Base-by-base conservation (phyloP, 192 early-diverging fungal genomes). In the Coemansia sp. region DNA sequence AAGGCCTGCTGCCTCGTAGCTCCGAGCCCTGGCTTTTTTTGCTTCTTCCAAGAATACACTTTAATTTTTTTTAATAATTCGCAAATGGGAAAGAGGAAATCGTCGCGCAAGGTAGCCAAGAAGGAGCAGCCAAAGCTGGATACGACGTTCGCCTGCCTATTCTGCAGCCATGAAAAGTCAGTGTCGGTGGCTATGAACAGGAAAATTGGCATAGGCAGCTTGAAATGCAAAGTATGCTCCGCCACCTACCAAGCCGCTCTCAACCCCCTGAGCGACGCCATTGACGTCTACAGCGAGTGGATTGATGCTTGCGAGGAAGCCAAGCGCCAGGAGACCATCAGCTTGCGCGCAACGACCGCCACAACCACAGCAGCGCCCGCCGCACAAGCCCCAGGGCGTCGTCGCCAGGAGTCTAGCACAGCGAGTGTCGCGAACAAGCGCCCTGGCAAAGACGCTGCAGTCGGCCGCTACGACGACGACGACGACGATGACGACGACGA, bases 241-340 rank as follows among this genome's bases (percentile, higher is more conserved):
- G 89, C 90, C 6, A 73, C 76, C 45, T 95, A 85, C 74, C 88
- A 93, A 61, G 84, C 89, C 12, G 75, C 79, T 6, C 89, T 93
- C 61, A 91, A 86, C 66, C 60, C 66, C 39, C 77, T 97, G 10
- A 85, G 85, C 59, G 90, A 90, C 41, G 85, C 93, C 6, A 87
- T 95, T 13, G 95, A 97, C 74, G 92, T 97, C 10, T 97, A 97
- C 61, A 85, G 85, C 28, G 91, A 89, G 35, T 97, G 94, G 94
- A 84, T 97, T 28, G 95, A 97, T 78, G 86, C 90, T 1, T 89
- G 87, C 64, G 92, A 94, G 57, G 82, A 86, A 39, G 85, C 84
- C 39, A 83, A 86, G 66, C 61, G 59, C 23, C 58, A 47, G 38
- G 73, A 72, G 9, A 39, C 26, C 13, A 5, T 53, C 3, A 16